A percentile compares a stretch with the other conserved stretches of the same genome.
phyloP scores from a whole-genome alignment of 257 asterid species.

The Dorcoceras hygrometricum region DNA sequence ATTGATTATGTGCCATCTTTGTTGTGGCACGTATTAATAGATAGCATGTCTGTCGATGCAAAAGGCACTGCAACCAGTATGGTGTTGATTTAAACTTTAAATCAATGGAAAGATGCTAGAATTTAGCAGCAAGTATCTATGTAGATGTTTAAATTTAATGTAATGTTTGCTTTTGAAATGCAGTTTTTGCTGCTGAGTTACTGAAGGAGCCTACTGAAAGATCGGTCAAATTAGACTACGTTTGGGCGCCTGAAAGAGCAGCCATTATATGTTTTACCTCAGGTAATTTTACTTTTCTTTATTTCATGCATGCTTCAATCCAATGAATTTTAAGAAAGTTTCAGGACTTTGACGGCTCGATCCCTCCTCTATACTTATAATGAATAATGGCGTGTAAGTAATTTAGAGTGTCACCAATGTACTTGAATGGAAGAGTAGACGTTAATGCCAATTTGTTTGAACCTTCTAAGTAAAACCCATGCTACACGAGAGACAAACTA shows the following conservation, averaged over 20 bases:
- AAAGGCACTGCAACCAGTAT: conserved; percentile 34
- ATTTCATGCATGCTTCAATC: neutral
- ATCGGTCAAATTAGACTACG: conserved; percentile 37
- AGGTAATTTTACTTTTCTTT: conserved; percentile 29
- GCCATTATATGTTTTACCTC: conserved; percentile 83
- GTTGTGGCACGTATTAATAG: conserved; percentile 67
- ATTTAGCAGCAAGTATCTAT: neutral
- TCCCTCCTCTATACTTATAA: neutral
- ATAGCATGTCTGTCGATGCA: conserved; percentile 21
- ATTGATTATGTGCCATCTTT: conserved; percentile 44
- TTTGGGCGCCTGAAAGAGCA: conserved; percentile 69
- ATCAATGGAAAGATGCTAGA: neutral
- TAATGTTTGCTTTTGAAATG: conserved; percentile 18
- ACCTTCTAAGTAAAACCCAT: too few relatives aligned
- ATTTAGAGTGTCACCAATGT: neutral
- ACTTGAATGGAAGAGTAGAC: neutral
- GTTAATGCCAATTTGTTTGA: neutral
- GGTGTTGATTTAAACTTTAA: conserved; percentile 10
- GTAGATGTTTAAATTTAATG: neutral
- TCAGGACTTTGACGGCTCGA: neutral
- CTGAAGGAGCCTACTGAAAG: conserved; percentile 29
- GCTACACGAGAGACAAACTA: too few relatives aligned
- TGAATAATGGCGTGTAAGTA: too few relatives aligned
- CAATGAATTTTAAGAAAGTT: neutral
- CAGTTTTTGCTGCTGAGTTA: conserved; percentile 57